Evolutionary conservation across 2,329 filamentous ascomycete genomes (phyloP), one percentile per base, ranked within the genome.

Genomic region (Paraphoma chrysanthemicola): DNA sequence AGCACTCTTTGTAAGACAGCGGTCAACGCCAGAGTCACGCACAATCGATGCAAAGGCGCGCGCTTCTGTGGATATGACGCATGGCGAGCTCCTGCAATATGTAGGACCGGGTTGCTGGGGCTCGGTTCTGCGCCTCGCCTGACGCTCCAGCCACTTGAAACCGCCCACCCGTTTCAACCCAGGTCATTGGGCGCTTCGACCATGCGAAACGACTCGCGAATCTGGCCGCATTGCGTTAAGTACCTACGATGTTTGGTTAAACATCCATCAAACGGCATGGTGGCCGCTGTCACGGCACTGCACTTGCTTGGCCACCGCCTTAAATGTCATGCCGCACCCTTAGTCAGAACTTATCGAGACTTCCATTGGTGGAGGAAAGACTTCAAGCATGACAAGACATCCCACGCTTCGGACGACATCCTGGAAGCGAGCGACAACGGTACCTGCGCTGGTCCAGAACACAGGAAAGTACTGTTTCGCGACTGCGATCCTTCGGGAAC

Each of bases 141-240:
- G 51, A 64, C 61, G 60, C 57, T 57, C 62, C 57, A 59, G 60
- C 60, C 62, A 70, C 56, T 57, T 74, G 73, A 76, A 76, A 76
- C 73, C 56, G 55, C 59, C 62, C 58, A 58, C 58, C 54, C 64
- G 73, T 76, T 75, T 76, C 72, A 70, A 72, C 54, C 70, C 69
- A 59, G 66, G 68, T 59, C 50, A 51, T 52, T 54, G 64, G 71
- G 73, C 66, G 69, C 68, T 64, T 70, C 67, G 59, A 53, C 51
- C 51, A 56, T 28, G 56, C 59, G 53, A 63, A 60, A 62, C 59
- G 48, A 54, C 54, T 71, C 69, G 66, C 61, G 52, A 73, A 52
- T 4, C 44, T 59, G 42, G 44, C 69, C 36, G 9, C 42, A 43
- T 58, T 23, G 6, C 48, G 66, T 54, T 65, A 67, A 58, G 44